Evolutionary conservation across 352 stramenopile species (phyloP), one percentile per base, ranked within the genome.

Genomic region (Globisporangium apiculatum): DNA sequence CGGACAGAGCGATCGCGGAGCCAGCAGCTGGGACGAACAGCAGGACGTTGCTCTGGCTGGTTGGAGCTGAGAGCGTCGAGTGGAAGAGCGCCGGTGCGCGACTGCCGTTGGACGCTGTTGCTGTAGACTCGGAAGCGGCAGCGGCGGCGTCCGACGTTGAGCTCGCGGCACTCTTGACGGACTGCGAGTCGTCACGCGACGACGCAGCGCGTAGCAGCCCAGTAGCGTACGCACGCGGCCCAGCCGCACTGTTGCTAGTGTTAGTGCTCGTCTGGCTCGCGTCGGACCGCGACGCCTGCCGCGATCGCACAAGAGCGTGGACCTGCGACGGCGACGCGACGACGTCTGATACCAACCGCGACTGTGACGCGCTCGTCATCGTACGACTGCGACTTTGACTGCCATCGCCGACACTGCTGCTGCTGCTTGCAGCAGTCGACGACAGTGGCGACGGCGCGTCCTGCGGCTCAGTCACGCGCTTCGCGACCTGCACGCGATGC

Each of bases 11-110:
- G 54, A 91, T 80, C 11, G 75, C 75, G 5, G 83, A 91, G 3
- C 79, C 79, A 24, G 77, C 76, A 0, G 75, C 76, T 8, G 79
- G 73, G 15, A 91, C 77, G 57, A 93, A 90, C 12, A 93, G 67
- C 41, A 90, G 51, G 3, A 93, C 76, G 46, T 93, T 90, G 35
- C 67, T 71, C 11, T 59, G 52, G 41, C 47, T 78, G 40, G 40
- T 43, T 43, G 40, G 18, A 24, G 40, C 40, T 14, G 75, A 53
- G 5, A 56, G 58, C 7, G 64, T 58, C 17, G 62, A 61, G 42
- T 65, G 64, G 31, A 72, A 73, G 14, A 68, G 69, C 42, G 64
- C 60, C 3, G 68, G 71, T 11, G 60, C 37, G 12, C 68, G 62
- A 14, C 61, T 74, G 62, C 24, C 12, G 62, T 60, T 17, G 52